Evolutionary conservation across 257 asterid species (phyloP).

Genomic region (Knoxia roxburghii): DNA sequence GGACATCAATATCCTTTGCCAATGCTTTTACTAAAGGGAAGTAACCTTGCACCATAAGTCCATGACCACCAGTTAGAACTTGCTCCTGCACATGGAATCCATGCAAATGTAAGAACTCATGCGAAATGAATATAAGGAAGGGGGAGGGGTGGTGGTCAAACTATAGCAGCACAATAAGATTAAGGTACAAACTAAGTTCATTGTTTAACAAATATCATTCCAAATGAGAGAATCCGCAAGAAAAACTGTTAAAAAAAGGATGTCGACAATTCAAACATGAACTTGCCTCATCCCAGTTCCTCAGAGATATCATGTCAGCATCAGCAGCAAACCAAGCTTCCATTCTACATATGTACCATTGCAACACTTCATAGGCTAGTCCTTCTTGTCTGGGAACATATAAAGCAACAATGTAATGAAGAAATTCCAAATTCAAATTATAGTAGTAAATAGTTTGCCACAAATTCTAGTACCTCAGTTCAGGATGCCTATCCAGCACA

Average conservation of each 20-base stretch:
- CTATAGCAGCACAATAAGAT: neutral
- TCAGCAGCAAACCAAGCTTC: conserved; percentile 99
- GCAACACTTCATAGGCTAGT: conserved; percentile 76
- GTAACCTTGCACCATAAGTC: conserved; percentile 98
- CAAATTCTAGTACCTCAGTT: conserved; percentile 48
- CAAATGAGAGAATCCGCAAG: neutral
- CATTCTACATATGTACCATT: conserved; percentile 98
- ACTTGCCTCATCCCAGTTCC: conserved; percentile 96
- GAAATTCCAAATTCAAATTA: conserved; percentile 16
- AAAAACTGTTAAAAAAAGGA: neutral
- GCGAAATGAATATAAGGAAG: neutral
- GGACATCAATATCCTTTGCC: conserved; percentile 73
- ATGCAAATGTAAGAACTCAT: conserved; percentile 1
- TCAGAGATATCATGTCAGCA: conserved; percentile 92
- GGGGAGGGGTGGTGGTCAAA: neutral
- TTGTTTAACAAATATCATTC: neutral
- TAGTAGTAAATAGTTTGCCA: neutral
- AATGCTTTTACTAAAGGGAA: conserved; percentile 70
- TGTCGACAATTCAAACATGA: neutral
- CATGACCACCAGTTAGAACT: conserved; percentile 98
- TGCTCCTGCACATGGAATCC: conserved; percentile 55
- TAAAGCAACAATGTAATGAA: conserved; percentile 20
- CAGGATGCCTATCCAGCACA: conserved; percentile 77
- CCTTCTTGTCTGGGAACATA: conserved; percentile 62
- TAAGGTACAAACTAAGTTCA: neutral